phyloP scores from a whole-genome alignment of 2,329 filamentous ascomycete species.

The Hypocrella siamensis region DNA sequence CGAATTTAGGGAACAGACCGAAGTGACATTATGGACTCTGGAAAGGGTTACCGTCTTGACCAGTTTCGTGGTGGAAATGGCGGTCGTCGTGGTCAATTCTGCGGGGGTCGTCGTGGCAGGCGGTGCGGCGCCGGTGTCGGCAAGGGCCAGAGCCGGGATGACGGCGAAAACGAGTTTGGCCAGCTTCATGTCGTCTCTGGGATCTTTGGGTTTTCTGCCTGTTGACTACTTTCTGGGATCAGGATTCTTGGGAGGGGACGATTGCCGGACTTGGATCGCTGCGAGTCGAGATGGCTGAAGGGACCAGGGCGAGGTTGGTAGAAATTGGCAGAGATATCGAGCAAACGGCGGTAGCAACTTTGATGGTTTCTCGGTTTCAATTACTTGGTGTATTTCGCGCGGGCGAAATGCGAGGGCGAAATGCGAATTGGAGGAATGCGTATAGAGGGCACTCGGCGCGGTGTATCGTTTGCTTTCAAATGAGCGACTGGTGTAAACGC shows the following conservation, averaged over 20 bases:
- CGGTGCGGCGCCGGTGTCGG: constrained; percentile 14
- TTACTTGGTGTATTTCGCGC: too few relatives aligned
- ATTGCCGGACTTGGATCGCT: neutral
- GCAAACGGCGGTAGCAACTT: too few relatives aligned
- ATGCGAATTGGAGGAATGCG: neutral
- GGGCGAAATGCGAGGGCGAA: too few relatives aligned
- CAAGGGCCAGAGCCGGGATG: constrained; percentile 38
- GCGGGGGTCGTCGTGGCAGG: constrained; percentile 9
- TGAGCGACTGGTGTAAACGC: constrained; percentile 7
- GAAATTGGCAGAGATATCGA: too few relatives aligned
- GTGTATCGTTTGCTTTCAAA: constrained; percentile 1
- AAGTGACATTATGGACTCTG: constrained; percentile 24
- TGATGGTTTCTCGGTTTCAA: too few relatives aligned
- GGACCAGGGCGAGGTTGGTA: too few relatives aligned
- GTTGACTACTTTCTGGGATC: neutral
- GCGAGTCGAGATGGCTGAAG: too few relatives aligned
- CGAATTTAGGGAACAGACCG: constrained; percentile 15
- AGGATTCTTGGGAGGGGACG: neutral
- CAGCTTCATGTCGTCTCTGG: constrained; percentile 10
- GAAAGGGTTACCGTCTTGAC: constrained; percentile 38
- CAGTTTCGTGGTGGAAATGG: constrained; percentile 32
- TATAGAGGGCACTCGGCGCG: too few relatives aligned
- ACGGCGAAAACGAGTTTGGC: constrained; percentile 28
- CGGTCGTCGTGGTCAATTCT: constrained; percentile 30
- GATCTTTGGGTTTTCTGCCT: neutral